Evolutionary conservation across 352 stramenopile genomes (phyloP), one percentile per base, ranked within the genome.

Genomic region (Phytophthora podocarpi): DNA sequence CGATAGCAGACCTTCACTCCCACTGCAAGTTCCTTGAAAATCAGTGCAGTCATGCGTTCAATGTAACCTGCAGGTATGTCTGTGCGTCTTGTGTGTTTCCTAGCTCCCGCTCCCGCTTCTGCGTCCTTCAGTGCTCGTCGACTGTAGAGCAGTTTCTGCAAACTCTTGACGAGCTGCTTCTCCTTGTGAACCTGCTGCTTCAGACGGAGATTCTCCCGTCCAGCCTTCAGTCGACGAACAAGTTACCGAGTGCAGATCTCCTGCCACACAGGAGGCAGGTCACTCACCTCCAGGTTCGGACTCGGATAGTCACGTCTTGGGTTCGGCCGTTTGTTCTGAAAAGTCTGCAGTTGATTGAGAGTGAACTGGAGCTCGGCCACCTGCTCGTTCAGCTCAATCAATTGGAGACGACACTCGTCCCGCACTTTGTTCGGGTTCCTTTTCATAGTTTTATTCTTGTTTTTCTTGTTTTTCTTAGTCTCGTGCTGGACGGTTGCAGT

Each of bases 1-100:
- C 48, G 24, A 37, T 82, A 75, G 10, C 59, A 67, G 6, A 55
- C 52, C 3, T 82, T 66, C 0, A 74, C 65, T n/a, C 74, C 59
- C 9, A 52, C 65, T 12, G 54, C 41, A 4, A 76, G 49, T 12
- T 76, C 59, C 18, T 74, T 49, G 15, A 74, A 74, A 7, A 76
- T 68, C 13, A 64, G 35, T 3, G 65, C 59, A 49, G 46, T 37
- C 55, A 64, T 64, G 0, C 36, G 47, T 39, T 64, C 55, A 16
- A 64, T 35, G 16, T 64, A 59, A 1, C 56, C 56, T 16, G 24
- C 36, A 32, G 56, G 56, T 5, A 59, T 50, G 15, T 59, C 46
- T 4, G 56, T 64, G 6, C 56, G 35, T 39, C 45, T 35, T 10
- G 56, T 64, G 11, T 58, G n/a, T 13, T 51, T 64, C 10, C 11